Percentiles rank a stretch among this genome's conserved stretches.
These are phyloP conservation scores for Pseudogymnoascus sp. DNA, from an alignment of 2,329 filamentous ascomycete genomes.

Conservation along the genomic window DNA sequence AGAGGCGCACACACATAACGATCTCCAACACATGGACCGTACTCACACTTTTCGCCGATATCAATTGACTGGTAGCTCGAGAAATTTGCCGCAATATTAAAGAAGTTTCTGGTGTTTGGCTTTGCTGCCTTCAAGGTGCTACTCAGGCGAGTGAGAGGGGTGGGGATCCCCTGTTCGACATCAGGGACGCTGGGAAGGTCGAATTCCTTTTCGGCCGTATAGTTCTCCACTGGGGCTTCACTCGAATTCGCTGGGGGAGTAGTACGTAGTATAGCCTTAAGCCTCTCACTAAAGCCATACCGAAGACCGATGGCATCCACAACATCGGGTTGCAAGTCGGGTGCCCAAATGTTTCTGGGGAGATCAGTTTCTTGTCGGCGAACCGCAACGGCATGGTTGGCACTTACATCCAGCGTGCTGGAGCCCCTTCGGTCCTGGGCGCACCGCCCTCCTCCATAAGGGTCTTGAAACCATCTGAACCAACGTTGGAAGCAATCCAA, in stretches of 20 bases:
- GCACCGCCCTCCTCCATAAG: constrained; percentile 28
- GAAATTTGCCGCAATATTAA: constrained; percentile 57
- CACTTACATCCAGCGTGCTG: constrained; percentile 62
- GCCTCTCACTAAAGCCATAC: constrained; percentile 53
- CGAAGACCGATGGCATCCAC: constrained; percentile 29
- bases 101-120: constrained; percentile 20
- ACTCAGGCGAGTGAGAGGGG: constrained; percentile 14
- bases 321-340: constrained; percentile 47
- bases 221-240: constrained; percentile 16
- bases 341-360: constrained; percentile 60
- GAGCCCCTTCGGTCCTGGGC: constrained; percentile 30
- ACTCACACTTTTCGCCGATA: constrained; percentile 52
- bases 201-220: constrained; percentile 9
- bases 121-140: not conserved
- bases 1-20: constrained; percentile 8
- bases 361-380: constrained; percentile 11
- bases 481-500: constrained; percentile 47
- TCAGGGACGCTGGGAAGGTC: constrained; percentile 11
- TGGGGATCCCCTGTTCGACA: constrained; percentile 21
- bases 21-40: constrained; percentile 16
- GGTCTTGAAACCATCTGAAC: constrained; percentile 31
- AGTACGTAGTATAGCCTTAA: constrained; percentile 55
- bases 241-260: constrained; percentile 35
- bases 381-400: not conserved
- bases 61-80: constrained; percentile 70